These are phyloP conservation scores for Aspergillus sp. DNA, from an alignment of 2,329 filamentous ascomycete genomes.

Conservation along the genomic window DNA sequence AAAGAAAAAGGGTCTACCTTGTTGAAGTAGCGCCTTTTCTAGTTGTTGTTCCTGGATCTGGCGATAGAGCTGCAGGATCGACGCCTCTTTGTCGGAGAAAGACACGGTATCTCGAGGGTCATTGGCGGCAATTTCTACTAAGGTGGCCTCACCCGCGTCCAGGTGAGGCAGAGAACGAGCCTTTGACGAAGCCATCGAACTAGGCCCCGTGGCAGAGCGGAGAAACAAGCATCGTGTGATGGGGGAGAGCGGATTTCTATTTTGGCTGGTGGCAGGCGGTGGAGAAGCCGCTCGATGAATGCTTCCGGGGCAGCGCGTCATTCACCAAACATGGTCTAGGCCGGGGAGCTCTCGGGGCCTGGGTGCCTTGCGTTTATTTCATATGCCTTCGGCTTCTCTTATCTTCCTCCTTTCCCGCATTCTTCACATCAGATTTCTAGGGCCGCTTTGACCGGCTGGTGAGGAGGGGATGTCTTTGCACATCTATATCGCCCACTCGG, in stretches of 20 bases:
- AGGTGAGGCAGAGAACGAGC: constrained; percentile 31
- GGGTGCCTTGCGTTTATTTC: constrained; percentile 12
- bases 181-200: constrained; percentile 37
- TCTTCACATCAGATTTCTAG: constrained; percentile 15
- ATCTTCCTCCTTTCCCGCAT: constrained; percentile 23
- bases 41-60: constrained; percentile 69
- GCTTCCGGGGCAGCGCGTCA: constrained; percentile 17
- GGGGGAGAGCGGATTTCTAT: background rate
- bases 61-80: constrained; percentile 69
- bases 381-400: constrained; percentile 13
- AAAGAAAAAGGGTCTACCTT: constrained; percentile 27
- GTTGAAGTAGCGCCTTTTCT: constrained; percentile 65
- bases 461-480: constrained; percentile 74
- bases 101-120: constrained; percentile 50
- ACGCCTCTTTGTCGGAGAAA: constrained; percentile 66
- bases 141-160: constrained; percentile 32
- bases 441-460: constrained; percentile 29
- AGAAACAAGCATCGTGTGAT: constrained; percentile 32
- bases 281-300: constrained; percentile 12
- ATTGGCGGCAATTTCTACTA: constrained; percentile 45
- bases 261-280: constrained; percentile 13
- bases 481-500: constrained; percentile 90
- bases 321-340: constrained; percentile 20
- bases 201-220: constrained; percentile 21
- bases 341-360: constrained; percentile 16